Conservation (phyloP, 352 stramenopile species). For the Globisporangium camurandrum region DNA sequence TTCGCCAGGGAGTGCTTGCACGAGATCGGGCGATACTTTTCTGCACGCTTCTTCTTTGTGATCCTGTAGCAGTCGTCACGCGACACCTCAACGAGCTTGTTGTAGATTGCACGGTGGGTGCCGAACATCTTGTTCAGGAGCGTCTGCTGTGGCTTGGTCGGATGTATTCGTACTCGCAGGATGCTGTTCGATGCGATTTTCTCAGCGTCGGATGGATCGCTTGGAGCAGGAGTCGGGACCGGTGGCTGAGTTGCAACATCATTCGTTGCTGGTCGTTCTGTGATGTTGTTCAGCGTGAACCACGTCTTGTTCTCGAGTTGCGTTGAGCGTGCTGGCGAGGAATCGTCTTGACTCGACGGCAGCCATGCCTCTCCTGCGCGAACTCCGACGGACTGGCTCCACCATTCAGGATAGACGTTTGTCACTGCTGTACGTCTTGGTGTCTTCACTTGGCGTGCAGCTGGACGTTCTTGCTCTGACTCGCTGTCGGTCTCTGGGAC, state of each 20-base stretch:
- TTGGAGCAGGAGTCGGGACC: background rate
- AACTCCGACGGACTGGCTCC: background rate
- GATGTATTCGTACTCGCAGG: constrained; percentile 1
- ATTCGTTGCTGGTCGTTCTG: background rate
- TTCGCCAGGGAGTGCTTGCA: constrained; percentile 2
- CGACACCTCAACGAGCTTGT: constrained; percentile 9
- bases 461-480: background rate
- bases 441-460: background rate
- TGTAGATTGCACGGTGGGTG: constrained; percentile 15
- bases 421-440: background rate
- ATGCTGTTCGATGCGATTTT: background rate
- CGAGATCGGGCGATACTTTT: constrained; percentile 8
- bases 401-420: background rate
- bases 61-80: constrained; percentile 4
- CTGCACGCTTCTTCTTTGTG: constrained; percentile 2
- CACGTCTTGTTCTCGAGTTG: constrained; percentile 3
- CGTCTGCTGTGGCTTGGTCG: constrained; percentile 2
- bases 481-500: background rate
- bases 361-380: constrained; percentile 3
- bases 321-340: background rate
- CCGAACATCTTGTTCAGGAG: constrained; percentile 11
- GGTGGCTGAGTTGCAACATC: no score
- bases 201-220: background rate
- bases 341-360: constrained; percentile 2
- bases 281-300: constrained; percentile 6